Percentiles rank a stretch among this genome's conserved stretches.
Evolutionary conservation across 2,329 filamentous ascomycete species (phyloP).

Genomic region (Fusarium fujikuroi): DNA sequence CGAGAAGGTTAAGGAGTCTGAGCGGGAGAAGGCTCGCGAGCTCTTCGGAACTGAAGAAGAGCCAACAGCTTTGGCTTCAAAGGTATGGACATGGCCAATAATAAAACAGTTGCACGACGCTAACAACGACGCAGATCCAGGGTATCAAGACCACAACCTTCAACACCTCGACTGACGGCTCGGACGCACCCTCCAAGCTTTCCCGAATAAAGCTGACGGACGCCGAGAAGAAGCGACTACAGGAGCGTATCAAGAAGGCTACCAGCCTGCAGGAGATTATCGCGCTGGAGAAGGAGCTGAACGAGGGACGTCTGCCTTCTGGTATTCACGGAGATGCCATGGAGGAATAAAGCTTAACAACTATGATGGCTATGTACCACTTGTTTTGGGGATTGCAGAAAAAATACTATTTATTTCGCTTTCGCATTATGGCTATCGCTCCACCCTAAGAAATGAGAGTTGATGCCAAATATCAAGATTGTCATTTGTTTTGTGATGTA

Average conservation of each 20-base stretch:
- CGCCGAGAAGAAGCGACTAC: constrained; percentile 84
- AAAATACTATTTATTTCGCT: constrained; percentile 29
- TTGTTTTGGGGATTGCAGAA: constrained; percentile 18
- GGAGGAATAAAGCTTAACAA: constrained; percentile 62
- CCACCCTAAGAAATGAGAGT: not conserved
- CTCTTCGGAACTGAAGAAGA: constrained; percentile 84
- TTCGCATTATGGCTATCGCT: constrained; percentile 21
- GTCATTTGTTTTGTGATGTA: not conserved
- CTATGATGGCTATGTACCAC: constrained; percentile 7
- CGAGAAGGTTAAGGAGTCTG: constrained; percentile 86
- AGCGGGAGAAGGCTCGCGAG: constrained; percentile 79
- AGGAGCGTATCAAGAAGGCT: constrained; percentile 88
- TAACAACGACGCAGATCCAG: constrained; percentile 70
- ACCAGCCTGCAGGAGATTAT: constrained; percentile 92
- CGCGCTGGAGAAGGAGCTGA: constrained; percentile 88
- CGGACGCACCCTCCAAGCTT: constrained; percentile 66
- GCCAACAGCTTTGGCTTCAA: constrained; percentile 82
- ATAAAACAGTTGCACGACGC: not conserved
- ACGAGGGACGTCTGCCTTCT: constrained; percentile 85
- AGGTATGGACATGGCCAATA: constrained; percentile 55
- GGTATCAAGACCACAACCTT: constrained; percentile 83
- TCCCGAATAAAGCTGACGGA: constrained; percentile 87
- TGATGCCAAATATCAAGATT: not conserved
- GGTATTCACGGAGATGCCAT: constrained; percentile 69
- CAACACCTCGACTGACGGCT: constrained; percentile 62